Base-by-base conservation (phyloP, 2,329 filamentous ascomycete species). In the Aschersonia sp. region DNA sequence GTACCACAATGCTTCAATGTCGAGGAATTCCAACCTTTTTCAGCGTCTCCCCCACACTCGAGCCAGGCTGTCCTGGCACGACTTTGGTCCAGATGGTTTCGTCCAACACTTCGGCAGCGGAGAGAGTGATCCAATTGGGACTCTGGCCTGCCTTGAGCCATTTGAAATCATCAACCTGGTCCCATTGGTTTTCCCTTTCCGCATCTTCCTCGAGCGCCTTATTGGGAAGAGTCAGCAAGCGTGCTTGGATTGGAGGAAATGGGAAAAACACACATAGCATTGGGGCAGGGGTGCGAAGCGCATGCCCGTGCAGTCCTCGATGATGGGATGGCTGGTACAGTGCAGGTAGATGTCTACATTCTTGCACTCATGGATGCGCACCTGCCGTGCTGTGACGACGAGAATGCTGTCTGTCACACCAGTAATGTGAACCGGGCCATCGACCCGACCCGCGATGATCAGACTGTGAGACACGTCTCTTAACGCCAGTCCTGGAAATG, bases 121-220 rank as follows among this genome's bases (percentile, higher is more conserved):
- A 69, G 29, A 97, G 56, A 2, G 87, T 65, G 35, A 71, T 77
- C 87, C 90, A 98, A 60, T 98, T 89, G 2, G 92, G 92, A 59
- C 87, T 95, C 32, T 79, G 78, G 49, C 85, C 87, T 12, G 77
- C 73, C 63, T 89, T 94, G 52, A 95, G 75, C 92, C 92, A 97
- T 66, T 94, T 94, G 72, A 98, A 98, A 62, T 98, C 92, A 62
- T 97, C 87, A 12, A 97, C 85, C 57, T 92, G 80, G 55, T 89
- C 76, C 87, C 87, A 98, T 56, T 84, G 77, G 60, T 94, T 90
- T 49, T 66, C 65, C 4, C 58, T 53, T 5, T 51, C 43, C 39
- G 55, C 45, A n/a, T 66, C 63, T 5, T 58, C 56, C 5, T 41
- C 40, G 7, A 22, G 7, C 3, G n/a, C 2, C 40, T 41, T 2